phyloP scores from a whole-genome alignment of 192 early-diverging fungal genomes.

The Gamsiella multidivaricata region DNA sequence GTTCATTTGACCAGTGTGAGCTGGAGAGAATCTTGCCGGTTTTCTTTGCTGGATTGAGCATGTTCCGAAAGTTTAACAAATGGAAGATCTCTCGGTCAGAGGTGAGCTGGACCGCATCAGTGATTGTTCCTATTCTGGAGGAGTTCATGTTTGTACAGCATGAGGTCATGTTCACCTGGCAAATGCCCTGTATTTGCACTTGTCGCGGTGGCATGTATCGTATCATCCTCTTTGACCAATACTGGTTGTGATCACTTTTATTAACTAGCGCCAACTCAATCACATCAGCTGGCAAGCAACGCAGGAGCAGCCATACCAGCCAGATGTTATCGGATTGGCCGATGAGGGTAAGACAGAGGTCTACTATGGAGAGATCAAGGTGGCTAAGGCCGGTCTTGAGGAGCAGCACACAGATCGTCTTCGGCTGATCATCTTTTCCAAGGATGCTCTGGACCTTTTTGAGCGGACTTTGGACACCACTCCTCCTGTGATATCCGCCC shows the following conservation, averaged over 20 bases:
- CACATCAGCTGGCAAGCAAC: constrained; percentile 6
- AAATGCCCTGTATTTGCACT: background rate
- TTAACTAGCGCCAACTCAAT: constrained; percentile 1
- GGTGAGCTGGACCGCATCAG: constrained; percentile 14
- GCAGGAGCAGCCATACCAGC: background rate
- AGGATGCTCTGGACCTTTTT: constrained; percentile 1
- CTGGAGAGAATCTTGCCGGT: constrained; percentile 1
- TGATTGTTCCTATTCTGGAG: constrained; percentile 21
- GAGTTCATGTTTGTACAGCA: constrained; percentile 23
- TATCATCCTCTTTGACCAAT: background rate
- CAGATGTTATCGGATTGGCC: constrained; percentile 9
- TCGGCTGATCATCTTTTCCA: constrained; percentile 6
- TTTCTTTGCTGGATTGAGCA: constrained; percentile 18
- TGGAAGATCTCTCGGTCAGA: constrained; percentile 12
- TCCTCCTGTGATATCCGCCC: constrained; percentile 8
- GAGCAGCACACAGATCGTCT: background rate
- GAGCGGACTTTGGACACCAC: background rate
- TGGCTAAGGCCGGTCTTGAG: background rate
- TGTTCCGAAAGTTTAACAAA: constrained; percentile 25
- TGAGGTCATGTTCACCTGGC: constrained; percentile 27
- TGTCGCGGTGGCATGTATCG: background rate
- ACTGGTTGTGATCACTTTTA: background rate
- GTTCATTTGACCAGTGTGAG: constrained; percentile 1
- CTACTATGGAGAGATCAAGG: constrained; percentile 11
- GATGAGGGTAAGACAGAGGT: constrained; percentile 6